These are phyloP conservation scores for Haplosporangium gracile DNA, from an alignment of 192 early-diverging fungal species.

Conservation along the genomic window DNA sequence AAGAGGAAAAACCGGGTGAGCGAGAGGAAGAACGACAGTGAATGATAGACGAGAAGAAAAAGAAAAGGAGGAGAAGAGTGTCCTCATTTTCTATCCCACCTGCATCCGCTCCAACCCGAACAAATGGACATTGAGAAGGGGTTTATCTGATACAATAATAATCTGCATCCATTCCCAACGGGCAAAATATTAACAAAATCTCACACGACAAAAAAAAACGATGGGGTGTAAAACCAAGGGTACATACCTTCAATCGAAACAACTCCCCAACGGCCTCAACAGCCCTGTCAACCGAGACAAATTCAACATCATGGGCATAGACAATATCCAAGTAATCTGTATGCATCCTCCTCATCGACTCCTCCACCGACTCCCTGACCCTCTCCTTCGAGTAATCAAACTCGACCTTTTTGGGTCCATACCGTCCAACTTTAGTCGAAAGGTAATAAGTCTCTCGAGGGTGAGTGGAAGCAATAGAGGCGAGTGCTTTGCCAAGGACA, in stretches of 20 bases:
- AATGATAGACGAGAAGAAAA: too few relatives aligned
- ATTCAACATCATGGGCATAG: constrained; percentile 83
- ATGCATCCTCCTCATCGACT: constrained; percentile 71
- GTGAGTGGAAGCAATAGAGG: constrained; percentile 59
- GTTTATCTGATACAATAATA: not conserved
- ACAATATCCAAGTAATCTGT: constrained; percentile 80
- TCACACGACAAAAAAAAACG: constrained; percentile 3
- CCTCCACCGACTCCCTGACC: constrained; percentile 62
- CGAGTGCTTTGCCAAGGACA: constrained; percentile 73
- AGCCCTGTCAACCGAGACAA: constrained; percentile 69
- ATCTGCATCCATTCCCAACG: not conserved
- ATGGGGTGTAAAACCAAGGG: not conserved
- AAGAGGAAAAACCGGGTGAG: too few relatives aligned
- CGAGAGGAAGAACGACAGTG: too few relatives aligned
- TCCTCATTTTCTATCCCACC: not conserved
- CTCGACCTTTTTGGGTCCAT: constrained; percentile 69
- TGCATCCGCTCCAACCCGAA: not conserved
- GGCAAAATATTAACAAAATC: not conserved
- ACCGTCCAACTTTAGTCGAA: constrained; percentile 81
- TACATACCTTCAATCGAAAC: constrained; percentile 66
- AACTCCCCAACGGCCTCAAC: constrained; percentile 63
- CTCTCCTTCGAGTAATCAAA: constrained; percentile 76
- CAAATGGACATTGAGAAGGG: not conserved
- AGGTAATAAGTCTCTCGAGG: constrained; percentile 77
- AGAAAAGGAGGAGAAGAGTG: not conserved